Percentiles rank a stretch among this genome's conserved stretches.
Conservation (phyloP, 192 early-diverging fungal species). For the Funneliformis geosporum region DNA sequence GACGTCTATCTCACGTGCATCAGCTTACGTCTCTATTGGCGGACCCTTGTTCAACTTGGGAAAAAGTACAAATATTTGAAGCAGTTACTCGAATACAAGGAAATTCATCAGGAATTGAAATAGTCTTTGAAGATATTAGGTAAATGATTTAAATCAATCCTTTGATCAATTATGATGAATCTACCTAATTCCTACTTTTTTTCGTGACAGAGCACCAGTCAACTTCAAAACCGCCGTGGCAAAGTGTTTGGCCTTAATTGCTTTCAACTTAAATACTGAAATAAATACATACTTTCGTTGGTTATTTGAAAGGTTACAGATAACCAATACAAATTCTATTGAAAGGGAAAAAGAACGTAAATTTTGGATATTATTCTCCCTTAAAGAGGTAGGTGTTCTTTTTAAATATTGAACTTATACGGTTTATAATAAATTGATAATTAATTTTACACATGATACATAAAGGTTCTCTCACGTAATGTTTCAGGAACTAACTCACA, state of each 20-base stretch:
- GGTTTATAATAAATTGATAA: neutral
- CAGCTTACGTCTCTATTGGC: neutral
- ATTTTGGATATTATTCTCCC: conserved; percentile 23
- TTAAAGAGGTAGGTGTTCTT: conserved; percentile 14
- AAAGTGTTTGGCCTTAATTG: conserved; percentile 15
- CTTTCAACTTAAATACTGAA: conserved; percentile 9
- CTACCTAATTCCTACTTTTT: neutral
- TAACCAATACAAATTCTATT: neutral
- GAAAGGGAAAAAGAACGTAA: conserved; percentile 32
- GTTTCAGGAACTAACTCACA: neutral
- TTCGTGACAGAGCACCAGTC: neutral
- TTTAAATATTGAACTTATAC: neutral
- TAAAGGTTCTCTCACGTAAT: conserved; percentile 5
- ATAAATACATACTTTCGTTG: conserved; percentile 21
- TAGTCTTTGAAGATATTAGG: conserved; percentile 30
- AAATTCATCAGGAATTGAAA: neutral
- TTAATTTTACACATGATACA: neutral
- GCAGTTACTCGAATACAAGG: neutral
- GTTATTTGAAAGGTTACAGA: conserved; percentile 28
- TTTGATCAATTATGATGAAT: neutral
- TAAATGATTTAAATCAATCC: neutral
- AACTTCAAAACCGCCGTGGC: neutral
- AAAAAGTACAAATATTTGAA: conserved; percentile 26
- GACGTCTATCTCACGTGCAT: neutral
- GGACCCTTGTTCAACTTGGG: conserved; percentile 11